Percentiles rank a stretch among this genome's conserved stretches.
Conservation (phyloP, 202 grass and related monocot species). For the Zizania palustris region DNA sequence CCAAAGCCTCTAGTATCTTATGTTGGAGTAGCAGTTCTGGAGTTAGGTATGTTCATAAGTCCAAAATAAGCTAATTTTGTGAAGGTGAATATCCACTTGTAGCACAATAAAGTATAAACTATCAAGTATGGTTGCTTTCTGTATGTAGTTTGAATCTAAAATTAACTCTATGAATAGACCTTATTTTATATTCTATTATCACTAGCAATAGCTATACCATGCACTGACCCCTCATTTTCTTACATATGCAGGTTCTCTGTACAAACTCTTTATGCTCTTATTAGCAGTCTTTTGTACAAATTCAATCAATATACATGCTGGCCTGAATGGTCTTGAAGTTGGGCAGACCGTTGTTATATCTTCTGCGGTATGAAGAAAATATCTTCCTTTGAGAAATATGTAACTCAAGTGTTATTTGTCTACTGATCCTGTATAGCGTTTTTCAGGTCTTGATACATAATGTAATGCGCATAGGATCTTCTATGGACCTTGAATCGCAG, state of each 20-base stretch:
- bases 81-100: conserved; percentile 4
- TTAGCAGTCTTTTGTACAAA: conserved; percentile 97
- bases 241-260: conserved; percentile 66
- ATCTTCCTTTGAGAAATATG: conserved; percentile 1
- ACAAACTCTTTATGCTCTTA: conserved; percentile 93
- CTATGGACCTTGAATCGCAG: conserved; percentile 72
- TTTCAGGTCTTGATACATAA: conserved; percentile 99
- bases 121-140: background rate
- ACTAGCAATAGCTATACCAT: conserved; percentile 11
- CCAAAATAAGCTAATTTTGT: conserved; percentile 10
- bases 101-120: background rate
- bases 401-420: background rate
- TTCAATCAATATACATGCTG: conserved; percentile 98
- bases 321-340: conserved; percentile 93
- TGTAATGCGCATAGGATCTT: conserved; percentile 95
- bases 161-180: conserved; percentile 7
- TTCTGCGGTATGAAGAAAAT: conserved; percentile 68
- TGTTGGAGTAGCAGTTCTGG: conserved; percentile 82
- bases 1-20: conserved; percentile 84
- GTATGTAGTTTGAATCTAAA: background rate
- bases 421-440: conserved; percentile 21
- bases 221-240: conserved; percentile 25
- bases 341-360: conserved; percentile 96
- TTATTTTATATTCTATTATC: conserved; percentile 21
- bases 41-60: conserved; percentile 64